A percentile compares a stretch with the other conserved stretches of the same genome.
Conservation (phyloP, 1,284 basidiomycete species). For the Sparassis latifolia region DNA sequence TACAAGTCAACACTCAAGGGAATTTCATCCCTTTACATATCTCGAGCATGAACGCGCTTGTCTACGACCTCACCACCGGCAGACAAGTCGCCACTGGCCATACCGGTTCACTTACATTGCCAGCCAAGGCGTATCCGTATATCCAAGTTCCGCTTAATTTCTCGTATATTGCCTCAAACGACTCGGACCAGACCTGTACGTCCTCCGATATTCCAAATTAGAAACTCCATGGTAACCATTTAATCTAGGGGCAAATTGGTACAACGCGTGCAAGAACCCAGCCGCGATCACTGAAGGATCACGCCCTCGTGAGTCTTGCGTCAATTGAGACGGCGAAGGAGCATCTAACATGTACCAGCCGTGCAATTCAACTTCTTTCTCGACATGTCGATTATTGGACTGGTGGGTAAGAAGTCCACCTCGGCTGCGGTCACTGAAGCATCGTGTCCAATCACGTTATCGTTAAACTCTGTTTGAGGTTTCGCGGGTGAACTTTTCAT, state of each 20-base stretch:
- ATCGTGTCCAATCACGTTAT: slow-evolving; percentile 71
- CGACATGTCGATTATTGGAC: slow-evolving; percentile 64
- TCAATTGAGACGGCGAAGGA: neutral
- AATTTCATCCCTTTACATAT: slow-evolving; percentile 76
- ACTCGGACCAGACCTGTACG: slow-evolving; percentile 76
- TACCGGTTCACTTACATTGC: slow-evolving; percentile 47
- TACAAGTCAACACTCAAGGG: slow-evolving; percentile 65
- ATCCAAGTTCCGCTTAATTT: slow-evolving; percentile 75
- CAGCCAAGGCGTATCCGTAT: slow-evolving; percentile 55
- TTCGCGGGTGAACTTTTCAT: neutral
- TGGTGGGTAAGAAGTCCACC: slow-evolving; percentile 46
- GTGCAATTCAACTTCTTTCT: slow-evolving; percentile 65
- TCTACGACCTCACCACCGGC: slow-evolving; percentile 61
- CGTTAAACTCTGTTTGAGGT: slow-evolving; percentile 29
- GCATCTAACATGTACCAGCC: slow-evolving; percentile 31
- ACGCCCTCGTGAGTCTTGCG: slow-evolving; percentile 50
- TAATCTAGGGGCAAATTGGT: slow-evolving; percentile 66
- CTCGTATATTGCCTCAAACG: slow-evolving; percentile 74
- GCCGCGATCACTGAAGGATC: slow-evolving; percentile 41
- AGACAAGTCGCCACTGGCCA: slow-evolving; percentile 62
- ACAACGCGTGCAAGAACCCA: slow-evolving; percentile 70
- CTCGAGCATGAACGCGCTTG: slow-evolving; percentile 52
- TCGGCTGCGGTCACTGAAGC: slow-evolving; percentile 58
- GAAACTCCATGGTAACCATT: too few relatives aligned
- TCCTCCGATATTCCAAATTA: neutral